Base-by-base conservation (phyloP, 2,329 filamentous ascomycete genomes). In the Cytospora chrysosperma region DNA sequence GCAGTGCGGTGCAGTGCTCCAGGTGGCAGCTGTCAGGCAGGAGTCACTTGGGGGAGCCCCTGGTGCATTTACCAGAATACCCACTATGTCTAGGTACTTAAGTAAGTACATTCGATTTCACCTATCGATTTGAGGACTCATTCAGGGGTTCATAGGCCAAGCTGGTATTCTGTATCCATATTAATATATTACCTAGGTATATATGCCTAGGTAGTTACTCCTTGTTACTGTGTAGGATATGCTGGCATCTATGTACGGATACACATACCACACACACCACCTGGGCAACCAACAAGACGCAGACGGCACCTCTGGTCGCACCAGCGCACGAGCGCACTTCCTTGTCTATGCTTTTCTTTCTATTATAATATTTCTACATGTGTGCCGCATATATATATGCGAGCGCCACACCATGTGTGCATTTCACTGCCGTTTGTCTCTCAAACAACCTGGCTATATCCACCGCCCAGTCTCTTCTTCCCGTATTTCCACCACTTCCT, bases 401-500 rank as follows among this genome's bases (percentile, higher is more conserved):
- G 58, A 57, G 43, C 40, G 55, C 51, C 49, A 37, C 51, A 32
- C 57, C 60, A 61, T 59, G 49, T 59, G 49, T 53, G 47, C 32
- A 8, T 24, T 30, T 28, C 52, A 4, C 12, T 26, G 4, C 8
- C 19, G 21, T 9, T 28, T 49, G 43, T 50, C 43, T 54, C 56
- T 53, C 52, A 89, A 67, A 89, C 87, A 69, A 84, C 82, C 73
- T 87, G 84, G 72, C 87, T 90, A 72, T 90, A 91, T 60, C 85
- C 84, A 65, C 75, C 76, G n/a, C 81, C 81, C 65, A 85, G 75
- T 71, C 83, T 82, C 75, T 82, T 79, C 71, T 79, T 80, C 56
- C 86, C 81, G 69, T 86, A 85, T 71, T 81, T 84, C 71, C 84
- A 85, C 79, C 89, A 96, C 78, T 99, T 99, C 73, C 95, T 84